Percentiles rank a stretch among this genome's conserved stretches.
phyloP scores from a whole-genome alignment of 345 rosid species.

The Corchorus olitorius region DNA sequence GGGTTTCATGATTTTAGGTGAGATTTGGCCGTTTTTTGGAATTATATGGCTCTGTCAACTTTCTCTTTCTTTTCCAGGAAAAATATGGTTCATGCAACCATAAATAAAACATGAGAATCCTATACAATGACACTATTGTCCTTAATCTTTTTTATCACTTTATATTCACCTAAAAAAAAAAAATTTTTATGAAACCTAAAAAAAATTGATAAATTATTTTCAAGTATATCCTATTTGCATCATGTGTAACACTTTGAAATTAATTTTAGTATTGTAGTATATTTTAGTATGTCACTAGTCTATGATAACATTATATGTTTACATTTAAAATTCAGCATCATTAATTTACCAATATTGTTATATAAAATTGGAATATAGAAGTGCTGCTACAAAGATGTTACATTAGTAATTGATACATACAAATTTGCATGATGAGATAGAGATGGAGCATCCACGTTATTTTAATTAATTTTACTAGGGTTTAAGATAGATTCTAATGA shows the following conservation, averaged over 20 bases:
- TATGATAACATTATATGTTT: too few relatives aligned
- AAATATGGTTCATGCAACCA: slow-evolving; percentile 8
- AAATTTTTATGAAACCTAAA: background rate
- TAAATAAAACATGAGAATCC: background rate
- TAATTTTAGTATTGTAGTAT: too few relatives aligned
- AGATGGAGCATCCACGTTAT: background rate
- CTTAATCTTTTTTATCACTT: background rate
- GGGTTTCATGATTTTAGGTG: background rate
- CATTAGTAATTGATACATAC: background rate
- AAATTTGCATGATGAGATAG: background rate
- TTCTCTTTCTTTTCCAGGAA: background rate
- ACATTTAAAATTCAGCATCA: too few relatives aligned
- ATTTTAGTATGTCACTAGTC: too few relatives aligned
- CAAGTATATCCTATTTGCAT: too few relatives aligned
- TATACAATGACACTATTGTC: background rate
- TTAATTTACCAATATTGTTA: too few relatives aligned
- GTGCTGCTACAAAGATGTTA: background rate
- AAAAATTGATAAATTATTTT: too few relatives aligned
- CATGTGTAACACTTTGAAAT: too few relatives aligned
- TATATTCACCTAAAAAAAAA: background rate
- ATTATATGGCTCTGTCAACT: background rate
- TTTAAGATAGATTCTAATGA: background rate
- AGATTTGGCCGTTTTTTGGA: background rate
- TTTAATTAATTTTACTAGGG: background rate
- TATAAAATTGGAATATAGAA: background rate